These are phyloP conservation scores for Trichophyton simii DNA, from an alignment of 2,329 filamentous ascomycete species.

Conservation along the genomic window DNA sequence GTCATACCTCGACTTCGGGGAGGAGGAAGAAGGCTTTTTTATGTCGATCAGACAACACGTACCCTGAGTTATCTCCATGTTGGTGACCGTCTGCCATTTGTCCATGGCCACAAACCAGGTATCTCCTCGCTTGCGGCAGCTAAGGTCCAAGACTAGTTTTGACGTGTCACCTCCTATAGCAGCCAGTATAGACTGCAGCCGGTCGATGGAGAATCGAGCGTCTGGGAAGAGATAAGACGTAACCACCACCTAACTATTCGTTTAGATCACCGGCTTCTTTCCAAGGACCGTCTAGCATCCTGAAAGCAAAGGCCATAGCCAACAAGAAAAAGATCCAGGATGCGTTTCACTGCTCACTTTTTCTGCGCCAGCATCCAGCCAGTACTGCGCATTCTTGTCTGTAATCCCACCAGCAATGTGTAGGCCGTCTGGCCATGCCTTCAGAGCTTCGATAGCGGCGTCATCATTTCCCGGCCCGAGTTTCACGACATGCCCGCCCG, in stretches of 20 bases:
- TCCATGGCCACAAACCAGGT: constrained; percentile 98
- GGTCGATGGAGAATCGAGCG: constrained; percentile 64
- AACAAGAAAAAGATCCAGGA: background rate
- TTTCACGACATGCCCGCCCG: constrained; percentile 91
- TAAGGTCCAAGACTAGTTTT: constrained; percentile 88
- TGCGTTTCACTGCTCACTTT: constrained; percentile 50
- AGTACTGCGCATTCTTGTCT: constrained; percentile 67
- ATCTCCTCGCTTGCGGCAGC: constrained; percentile 63
- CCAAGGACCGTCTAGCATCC: background rate
- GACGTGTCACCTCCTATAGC: constrained; percentile 60
- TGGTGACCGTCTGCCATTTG: constrained; percentile 96
- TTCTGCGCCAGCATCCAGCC: constrained; percentile 78
- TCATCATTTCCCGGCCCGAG: constrained; percentile 76
- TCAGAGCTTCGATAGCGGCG: constrained; percentile 64
- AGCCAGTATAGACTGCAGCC: constrained; percentile 60
- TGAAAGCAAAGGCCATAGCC: background rate
- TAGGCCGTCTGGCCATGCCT: constrained; percentile 64
- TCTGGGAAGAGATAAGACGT: constrained; percentile 88
- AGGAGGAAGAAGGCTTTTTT: background rate
- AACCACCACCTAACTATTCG: constrained; percentile 69
- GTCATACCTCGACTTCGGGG: background rate
- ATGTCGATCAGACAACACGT: constrained; percentile 17
- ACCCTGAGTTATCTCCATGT: constrained; percentile 89
- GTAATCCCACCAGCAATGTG: constrained; percentile 93
- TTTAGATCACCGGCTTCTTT: constrained; percentile 6